phyloP scores from a whole-genome alignment of 2,329 filamentous ascomycete genomes.

The Colletotrichum costaricense region DNA sequence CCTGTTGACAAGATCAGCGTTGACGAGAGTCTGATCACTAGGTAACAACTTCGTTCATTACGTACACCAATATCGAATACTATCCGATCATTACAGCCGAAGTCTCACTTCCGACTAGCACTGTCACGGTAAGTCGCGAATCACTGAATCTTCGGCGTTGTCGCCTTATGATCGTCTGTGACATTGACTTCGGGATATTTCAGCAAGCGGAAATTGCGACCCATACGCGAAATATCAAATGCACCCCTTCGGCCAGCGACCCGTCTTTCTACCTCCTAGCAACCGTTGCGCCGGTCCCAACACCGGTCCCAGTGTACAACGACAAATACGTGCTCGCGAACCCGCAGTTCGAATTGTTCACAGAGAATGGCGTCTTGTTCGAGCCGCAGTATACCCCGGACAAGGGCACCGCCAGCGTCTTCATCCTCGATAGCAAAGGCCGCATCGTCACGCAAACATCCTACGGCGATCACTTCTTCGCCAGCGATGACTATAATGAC shows the following conservation, averaged over 20 bases:
- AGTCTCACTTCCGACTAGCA: too few species aligned
- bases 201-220: not conserved
- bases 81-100: too few species aligned
- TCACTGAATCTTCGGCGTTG: too few species aligned
- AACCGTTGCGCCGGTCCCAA: not conserved
- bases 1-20: not conserved
- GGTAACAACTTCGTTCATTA: too few species aligned
- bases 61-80: too few species aligned
- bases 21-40: too few species aligned
- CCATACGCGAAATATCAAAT: not conserved
- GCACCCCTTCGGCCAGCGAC: not conserved
- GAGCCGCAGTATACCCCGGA: not conserved
- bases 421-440: conserved; percentile 6
- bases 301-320: not conserved
- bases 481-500: not conserved
- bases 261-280: not conserved
- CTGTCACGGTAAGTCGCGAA: too few species aligned
- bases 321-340: not conserved
- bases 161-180: not conserved
- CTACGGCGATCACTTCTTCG: not conserved
- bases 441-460: not conserved
- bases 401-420: not conserved
- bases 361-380: not conserved
- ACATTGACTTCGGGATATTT: not conserved
- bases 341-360: not conserved